Conservation (phyloP, 768 basidiomycete species). For the Mycena amicta region DNA sequence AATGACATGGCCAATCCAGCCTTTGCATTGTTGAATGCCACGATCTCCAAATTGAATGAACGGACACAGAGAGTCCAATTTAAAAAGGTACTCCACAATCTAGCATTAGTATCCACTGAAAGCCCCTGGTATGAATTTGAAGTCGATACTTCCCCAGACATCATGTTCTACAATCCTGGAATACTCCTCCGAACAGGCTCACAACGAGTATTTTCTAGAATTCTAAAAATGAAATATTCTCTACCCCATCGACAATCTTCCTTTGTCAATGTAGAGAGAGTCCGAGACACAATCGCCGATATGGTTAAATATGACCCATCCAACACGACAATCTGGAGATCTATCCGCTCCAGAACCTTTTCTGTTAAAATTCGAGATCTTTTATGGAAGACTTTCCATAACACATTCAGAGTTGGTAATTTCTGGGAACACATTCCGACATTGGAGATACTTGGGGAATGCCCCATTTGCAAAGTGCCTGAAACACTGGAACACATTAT, state of each 20-base stretch:
- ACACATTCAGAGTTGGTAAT: constrained; percentile 1
- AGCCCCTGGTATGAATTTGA: background rate
- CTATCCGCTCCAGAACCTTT: background rate
- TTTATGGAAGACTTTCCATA: constrained; percentile 4
- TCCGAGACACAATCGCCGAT: background rate
- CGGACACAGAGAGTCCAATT: background rate
- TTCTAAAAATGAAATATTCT: background rate
- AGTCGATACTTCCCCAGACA: background rate
- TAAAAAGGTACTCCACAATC: background rate
- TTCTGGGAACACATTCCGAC: constrained; percentile 1
- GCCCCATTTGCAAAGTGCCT: background rate
- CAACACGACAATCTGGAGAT: constrained; percentile 3
- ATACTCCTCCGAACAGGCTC: background rate
- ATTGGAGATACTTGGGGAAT: background rate
- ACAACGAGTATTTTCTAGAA: constrained; percentile 1
- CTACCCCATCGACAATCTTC: background rate
- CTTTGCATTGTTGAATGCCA: background rate
- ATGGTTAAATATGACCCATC: background rate
- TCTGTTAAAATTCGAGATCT: constrained; percentile 2
- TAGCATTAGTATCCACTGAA: background rate
- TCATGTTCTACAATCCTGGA: background rate
- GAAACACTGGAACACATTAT: background rate
- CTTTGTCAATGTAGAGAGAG: constrained; percentile 1
- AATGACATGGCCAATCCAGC: background rate
- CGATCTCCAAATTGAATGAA: background rate